Evolutionary conservation across 2,329 filamentous ascomycete genomes (phyloP).

Genomic region (Diaporthe sp.): DNA sequence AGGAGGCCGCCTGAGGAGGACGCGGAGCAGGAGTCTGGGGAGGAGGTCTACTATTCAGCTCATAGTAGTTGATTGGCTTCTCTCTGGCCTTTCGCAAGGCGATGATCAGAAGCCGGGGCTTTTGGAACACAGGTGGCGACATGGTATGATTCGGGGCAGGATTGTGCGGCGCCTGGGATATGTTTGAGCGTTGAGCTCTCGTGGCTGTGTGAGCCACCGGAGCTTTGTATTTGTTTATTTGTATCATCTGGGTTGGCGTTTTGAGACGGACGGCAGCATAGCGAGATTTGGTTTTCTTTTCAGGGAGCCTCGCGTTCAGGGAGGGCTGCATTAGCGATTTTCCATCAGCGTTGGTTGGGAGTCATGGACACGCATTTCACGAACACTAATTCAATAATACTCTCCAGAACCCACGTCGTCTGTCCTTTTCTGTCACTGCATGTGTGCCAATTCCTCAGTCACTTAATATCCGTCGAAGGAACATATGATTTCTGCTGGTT

Average conservation of each 20-base stretch:
- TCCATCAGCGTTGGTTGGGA: neutral
- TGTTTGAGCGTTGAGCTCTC: neutral
- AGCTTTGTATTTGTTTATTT: neutral
- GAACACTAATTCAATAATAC: neutral
- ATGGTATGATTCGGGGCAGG: neutral
- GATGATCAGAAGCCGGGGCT: neutral
- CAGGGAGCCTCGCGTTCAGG: neutral
- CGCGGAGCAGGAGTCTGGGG: too few species aligned
- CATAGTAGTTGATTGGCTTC: too few species aligned
- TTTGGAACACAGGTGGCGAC: neutral
- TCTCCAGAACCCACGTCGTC: neutral
- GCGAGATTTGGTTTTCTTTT: neutral
- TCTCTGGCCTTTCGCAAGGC: neutral
- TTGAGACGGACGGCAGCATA: neutral
- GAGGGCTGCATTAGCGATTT: neutral
- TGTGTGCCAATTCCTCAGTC: too few species aligned
- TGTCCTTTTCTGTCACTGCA: too few species aligned
- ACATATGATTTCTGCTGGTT: too few species aligned
- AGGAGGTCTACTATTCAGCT: neutral
- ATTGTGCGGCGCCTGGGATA: neutral
- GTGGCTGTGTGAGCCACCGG: neutral
- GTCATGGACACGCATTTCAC: neutral
- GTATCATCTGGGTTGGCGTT: neutral
- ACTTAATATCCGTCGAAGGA: neutral
- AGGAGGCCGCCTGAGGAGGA: neutral